These are phyloP conservation scores for Urtica urens DNA, from an alignment of 306 rosid genomes.

Conservation along the genomic window DNA sequence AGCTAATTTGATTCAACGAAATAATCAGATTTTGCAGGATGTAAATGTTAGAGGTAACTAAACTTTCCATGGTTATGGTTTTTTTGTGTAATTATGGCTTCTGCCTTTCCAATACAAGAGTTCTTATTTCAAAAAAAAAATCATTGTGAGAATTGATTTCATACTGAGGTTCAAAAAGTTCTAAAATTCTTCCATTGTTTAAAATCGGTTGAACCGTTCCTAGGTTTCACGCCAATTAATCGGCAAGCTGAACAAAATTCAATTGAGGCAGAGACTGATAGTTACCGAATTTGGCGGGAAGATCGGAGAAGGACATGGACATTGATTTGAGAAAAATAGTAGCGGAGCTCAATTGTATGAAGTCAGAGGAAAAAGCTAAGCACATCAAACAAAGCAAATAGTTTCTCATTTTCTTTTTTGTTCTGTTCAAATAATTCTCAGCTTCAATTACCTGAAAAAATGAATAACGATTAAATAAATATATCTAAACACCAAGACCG, in stretches of 20 bases:
- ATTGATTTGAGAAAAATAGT: conserved; percentile 14
- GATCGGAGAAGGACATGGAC: conserved; percentile 20
- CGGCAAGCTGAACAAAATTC: conserved; percentile 12
- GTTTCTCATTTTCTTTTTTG: conserved; percentile 17
- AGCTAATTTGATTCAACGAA: too few species aligned
- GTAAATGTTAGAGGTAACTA: too few species aligned
- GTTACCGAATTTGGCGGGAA: conserved; percentile 35
- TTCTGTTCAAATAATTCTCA: too few species aligned
- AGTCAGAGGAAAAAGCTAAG: neutral
- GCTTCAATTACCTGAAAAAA: conserved; percentile 15
- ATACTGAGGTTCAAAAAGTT: too few species aligned
- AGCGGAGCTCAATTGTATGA: conserved; percentile 10
- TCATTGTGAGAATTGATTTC: too few species aligned
- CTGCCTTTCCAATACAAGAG: too few species aligned
- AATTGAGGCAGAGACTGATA: neutral
- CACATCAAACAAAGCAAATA: conserved; percentile 3
- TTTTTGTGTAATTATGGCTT: too few species aligned
- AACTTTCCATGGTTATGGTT: too few species aligned
- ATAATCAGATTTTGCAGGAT: too few species aligned
- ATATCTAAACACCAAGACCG: neutral
- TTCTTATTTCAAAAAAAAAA: too few species aligned
- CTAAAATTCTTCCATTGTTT: too few species aligned
- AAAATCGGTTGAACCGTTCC: too few species aligned
- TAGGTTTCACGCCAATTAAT: conserved; percentile 6
- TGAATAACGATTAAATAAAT: neutral